Base-by-base conservation (phyloP, 305 asterid genomes). In the Vinca major region DNA sequence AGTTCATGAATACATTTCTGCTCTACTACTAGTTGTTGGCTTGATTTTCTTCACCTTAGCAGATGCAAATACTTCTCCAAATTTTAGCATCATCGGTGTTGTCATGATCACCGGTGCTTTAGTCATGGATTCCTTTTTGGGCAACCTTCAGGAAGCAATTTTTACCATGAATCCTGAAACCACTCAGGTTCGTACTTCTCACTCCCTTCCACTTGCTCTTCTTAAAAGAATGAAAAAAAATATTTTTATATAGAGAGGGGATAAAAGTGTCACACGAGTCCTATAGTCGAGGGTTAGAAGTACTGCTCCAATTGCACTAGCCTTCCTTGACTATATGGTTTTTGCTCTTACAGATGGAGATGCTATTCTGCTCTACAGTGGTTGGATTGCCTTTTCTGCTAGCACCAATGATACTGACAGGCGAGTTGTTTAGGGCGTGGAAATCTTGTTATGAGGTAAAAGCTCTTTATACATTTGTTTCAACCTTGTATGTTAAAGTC, bases 341-440 rank as follows among this genome's bases (percentile, higher is more conserved):
- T 65, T 62, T 40, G 52, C 67, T 67, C 43, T 63, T n/a, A 9
- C 75, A 92, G 98, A 92, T 74, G 85, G 98, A 92, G 85, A 92
- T 92, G 98, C 80, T 89, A 44, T 92, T 89, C 81, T 89, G 98
- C 84, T 92, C 97, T 1, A 92, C 98, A 0, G 85, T 90, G 43
- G 94, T 92, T 5, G 98, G 98, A 2, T 74, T 87, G 77, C 98
- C 98, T 69, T 82, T 92, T 80, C 86, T 92, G 4, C 74, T 89
- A 73, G 83, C 81, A 6, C 97, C 96, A 17, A 92, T 92, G 97
- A 73, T 92, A 53, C 63, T 92, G 77, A 92, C 96, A 0, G 97
- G 97, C 52, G 98, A 92, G 83, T 71, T 92, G 62, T 76, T 85
- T 57, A 81, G 69, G 60, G 98, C 98, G 19, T 89, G 96, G 97